phyloP scores from a whole-genome alignment of 768 basidiomycete species.

The Sistotremastrum niveocremeum region DNA sequence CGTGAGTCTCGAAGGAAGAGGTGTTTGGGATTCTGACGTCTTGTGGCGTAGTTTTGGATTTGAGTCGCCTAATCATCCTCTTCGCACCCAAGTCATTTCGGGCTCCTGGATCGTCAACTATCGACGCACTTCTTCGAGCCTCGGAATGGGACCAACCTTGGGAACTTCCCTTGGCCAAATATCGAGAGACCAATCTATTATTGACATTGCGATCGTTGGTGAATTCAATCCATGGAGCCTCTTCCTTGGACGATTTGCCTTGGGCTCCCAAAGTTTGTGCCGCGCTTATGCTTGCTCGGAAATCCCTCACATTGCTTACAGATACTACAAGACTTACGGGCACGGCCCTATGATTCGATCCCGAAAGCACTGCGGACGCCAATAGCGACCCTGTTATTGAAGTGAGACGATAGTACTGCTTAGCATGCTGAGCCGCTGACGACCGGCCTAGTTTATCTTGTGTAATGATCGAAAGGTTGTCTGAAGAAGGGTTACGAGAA shows the following conservation, averaged over 20 bases:
- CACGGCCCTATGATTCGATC: slow-evolving; percentile 38
- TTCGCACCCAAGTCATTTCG: slow-evolving; percentile 43
- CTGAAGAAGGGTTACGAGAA: not conserved
- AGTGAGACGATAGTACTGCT: slow-evolving; percentile 39
- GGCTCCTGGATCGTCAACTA: slow-evolving; percentile 17
- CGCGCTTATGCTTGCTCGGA: slow-evolving; percentile 2
- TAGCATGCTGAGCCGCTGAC: not conserved
- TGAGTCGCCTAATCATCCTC: slow-evolving; percentile 62
- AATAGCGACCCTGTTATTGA: slow-evolving; percentile 71
- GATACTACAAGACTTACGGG: slow-evolving; percentile 42
- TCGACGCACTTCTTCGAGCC: slow-evolving; percentile 43
- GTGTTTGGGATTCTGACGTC: not conserved
- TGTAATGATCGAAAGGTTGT: not conserved
- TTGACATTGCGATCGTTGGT: slow-evolving; percentile 67
- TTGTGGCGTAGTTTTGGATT: slow-evolving; percentile 56
- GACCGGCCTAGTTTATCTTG: too few relatives aligned
- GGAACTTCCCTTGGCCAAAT: slow-evolving; percentile 45
- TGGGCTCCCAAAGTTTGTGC: slow-evolving; percentile 40
- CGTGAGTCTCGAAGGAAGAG: slow-evolving; percentile 23
- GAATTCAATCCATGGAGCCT: slow-evolving; percentile 59
- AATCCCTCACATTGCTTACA: slow-evolving; percentile 16
- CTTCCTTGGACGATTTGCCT: slow-evolving; percentile 24
- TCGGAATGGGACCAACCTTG: slow-evolving; percentile 49
- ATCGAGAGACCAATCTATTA: slow-evolving; percentile 74
- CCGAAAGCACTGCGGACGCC: slow-evolving; percentile 65